Percentiles rank a stretch among this genome's conserved stretches.
phyloP scores from a whole-genome alignment of 192 early-diverging fungal genomes.

The Rhizoclosmatium globosum region DNA sequence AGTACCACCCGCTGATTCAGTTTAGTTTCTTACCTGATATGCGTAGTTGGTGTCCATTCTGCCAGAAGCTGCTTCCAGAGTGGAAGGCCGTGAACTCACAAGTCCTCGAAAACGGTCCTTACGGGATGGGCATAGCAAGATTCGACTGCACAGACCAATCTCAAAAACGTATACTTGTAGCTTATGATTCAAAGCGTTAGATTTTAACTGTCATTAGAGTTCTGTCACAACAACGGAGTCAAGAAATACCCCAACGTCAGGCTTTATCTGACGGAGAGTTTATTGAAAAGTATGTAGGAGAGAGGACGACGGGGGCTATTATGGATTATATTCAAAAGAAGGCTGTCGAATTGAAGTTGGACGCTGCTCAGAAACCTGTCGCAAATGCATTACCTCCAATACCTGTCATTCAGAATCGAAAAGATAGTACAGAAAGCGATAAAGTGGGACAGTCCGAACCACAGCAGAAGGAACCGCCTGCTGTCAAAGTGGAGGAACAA shows the following conservation, averaged over 20 bases:
- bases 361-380: background rate
- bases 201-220: background rate
- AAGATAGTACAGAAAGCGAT: background rate
- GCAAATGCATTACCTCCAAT: conserved; percentile 14
- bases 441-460: background rate
- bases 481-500: background rate
- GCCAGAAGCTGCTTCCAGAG: conserved; percentile 21
- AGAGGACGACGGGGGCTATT: background rate
- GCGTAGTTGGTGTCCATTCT: conserved; percentile 20
- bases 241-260: conserved; percentile 20
- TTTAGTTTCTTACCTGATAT: background rate
- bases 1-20: background rate
- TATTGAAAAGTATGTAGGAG: conserved; percentile 26
- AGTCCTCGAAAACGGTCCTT: background rate
- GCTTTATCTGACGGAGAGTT: conserved; percentile 18
- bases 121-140: conserved; percentile 14
- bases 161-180: background rate
- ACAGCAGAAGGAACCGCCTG: background rate
- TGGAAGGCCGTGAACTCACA: background rate
- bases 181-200: too few relatives aligned
- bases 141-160: conserved; percentile 18
- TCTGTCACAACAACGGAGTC: conserved; percentile 23
- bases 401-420: background rate
- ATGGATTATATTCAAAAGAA: conserved; percentile 8
- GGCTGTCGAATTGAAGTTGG: background rate